Evolutionary conservation across 1,284 basidiomycete genomes (phyloP).

Genomic region (Afroboletus lepidellus): DNA sequence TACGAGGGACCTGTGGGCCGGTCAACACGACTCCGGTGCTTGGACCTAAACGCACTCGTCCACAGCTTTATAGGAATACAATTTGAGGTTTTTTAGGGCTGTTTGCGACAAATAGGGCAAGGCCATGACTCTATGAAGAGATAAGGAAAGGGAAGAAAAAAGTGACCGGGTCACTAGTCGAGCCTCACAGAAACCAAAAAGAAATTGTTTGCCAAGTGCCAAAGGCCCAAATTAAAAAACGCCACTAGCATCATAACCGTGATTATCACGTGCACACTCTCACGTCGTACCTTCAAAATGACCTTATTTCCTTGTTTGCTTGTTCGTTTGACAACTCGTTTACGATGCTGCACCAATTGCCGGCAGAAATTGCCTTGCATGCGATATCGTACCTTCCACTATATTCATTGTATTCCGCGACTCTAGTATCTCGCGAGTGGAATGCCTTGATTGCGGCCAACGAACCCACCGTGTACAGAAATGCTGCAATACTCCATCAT

Average conservation of each 20-base stretch:
- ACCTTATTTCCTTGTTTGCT: too few relatives aligned
- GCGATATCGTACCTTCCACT: conserved; percentile 48
- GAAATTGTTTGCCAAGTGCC: too few relatives aligned
- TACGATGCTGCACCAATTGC: conserved; percentile 42
- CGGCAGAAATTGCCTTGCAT: conserved; percentile 48
- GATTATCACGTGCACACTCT: conserved; percentile 8
- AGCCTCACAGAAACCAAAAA: not conserved
- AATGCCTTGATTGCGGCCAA: conserved; percentile 45
- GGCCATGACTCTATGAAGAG: not conserved
- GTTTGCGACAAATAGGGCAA: conserved; percentile 56
- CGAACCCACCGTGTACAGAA: conserved; percentile 49
- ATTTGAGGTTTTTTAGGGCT: conserved; percentile 62
- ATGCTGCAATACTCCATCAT: conserved; percentile 48
- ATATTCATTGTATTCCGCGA: conserved; percentile 37
- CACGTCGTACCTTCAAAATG: not conserved
- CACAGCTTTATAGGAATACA: conserved; percentile 67
- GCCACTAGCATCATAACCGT: too few relatives aligned
- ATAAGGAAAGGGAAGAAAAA: not conserved
- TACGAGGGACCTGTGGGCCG: conserved; percentile 56
- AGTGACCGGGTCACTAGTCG: not conserved
- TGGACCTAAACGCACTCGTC: conserved; percentile 56
- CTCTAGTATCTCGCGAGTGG: conserved; percentile 44
- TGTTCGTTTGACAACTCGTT: not conserved
- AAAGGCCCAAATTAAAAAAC: too few relatives aligned
- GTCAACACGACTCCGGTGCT: not conserved